These are phyloP conservation scores for Aphanomyces stellatus DNA, from an alignment of 352 stramenopile genomes.

Conservation along the genomic window DNA sequence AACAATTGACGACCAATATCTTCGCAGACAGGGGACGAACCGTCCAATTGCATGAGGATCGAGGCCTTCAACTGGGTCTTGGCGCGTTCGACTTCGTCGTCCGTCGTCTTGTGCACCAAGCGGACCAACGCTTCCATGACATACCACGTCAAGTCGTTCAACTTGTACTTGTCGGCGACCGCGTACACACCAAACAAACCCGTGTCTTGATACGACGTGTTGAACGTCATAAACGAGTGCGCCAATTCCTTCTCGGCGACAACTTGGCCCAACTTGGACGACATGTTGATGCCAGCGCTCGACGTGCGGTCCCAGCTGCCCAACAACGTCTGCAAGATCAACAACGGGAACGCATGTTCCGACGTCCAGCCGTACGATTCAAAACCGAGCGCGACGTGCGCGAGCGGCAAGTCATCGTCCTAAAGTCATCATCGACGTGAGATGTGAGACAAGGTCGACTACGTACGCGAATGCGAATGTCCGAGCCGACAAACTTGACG, in stretches of 20 bases:
- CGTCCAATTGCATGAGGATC: conserved; percentile 99
- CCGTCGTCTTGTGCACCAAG: conserved; percentile 93
- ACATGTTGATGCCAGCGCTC: conserved; percentile 91
- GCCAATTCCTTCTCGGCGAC: conserved; percentile 94
- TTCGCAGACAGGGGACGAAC: conserved; percentile 97
- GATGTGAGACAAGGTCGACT: not conserved
- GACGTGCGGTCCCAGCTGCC: conserved; percentile 89
- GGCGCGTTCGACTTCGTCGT: conserved; percentile 95
- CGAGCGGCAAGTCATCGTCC: conserved; percentile 80
- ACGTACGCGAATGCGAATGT: conserved; percentile 80
- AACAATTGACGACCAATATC: conserved; percentile 99
- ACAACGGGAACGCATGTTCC: conserved; percentile 96
- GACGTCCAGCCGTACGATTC: conserved; percentile 97
- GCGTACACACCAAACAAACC: conserved; percentile 99
- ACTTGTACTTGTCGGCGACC: conserved; percentile 90
- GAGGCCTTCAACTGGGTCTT: conserved; percentile 99
- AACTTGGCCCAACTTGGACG: conserved; percentile 94
- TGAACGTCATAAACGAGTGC: conserved; percentile 98
- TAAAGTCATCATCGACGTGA: not conserved
- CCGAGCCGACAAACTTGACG: conserved; percentile 81
- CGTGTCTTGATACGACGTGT: conserved; percentile 99
- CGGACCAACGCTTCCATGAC: conserved; percentile 93
- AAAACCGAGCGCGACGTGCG: conserved; percentile 96
- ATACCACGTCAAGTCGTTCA: conserved; percentile 93
- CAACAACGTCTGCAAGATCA: conserved; percentile 96